These are phyloP conservation scores for Misopates orontium DNA, from an alignment of 257 asterid species.

Conservation along the genomic window DNA sequence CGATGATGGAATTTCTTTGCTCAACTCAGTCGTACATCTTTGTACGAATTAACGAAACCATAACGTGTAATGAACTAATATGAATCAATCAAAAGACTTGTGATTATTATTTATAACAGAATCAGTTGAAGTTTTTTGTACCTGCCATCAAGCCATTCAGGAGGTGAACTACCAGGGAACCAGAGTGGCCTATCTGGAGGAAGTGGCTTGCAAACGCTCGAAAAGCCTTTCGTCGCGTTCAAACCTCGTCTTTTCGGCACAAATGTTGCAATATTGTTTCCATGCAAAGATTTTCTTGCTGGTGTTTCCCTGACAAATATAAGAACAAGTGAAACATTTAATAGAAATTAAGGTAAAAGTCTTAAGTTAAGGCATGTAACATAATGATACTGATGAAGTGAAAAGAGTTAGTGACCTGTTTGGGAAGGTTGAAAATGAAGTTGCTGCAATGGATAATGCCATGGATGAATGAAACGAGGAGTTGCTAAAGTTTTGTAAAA, in stretches of 20 bases:
- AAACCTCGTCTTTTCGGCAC: conserved; percentile 28
- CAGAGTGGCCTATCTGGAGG: conserved; percentile 91
- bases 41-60: neutral
- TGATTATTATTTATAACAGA: too few relatives aligned
- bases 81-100: neutral
- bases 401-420: conserved; percentile 34
- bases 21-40: neutral
- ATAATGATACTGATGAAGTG: neutral
- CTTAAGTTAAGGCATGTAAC: too few relatives aligned
- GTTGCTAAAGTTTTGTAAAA: neutral
- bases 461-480: conserved; percentile 33
- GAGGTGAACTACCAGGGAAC: conserved; percentile 94
- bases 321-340: neutral
- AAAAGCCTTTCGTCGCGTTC: conserved; percentile 69
- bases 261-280: conserved; percentile 25
- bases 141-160: conserved; percentile 94
- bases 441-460: conserved; percentile 58
- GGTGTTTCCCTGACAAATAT: conserved; percentile 32
- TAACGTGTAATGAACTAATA: neutral
- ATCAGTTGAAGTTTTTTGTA: conserved; percentile 4
- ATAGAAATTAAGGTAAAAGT: neutral
- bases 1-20: too few relatives aligned
- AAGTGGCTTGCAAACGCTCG: conserved; percentile 78
- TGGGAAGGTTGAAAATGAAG: conserved; percentile 48
- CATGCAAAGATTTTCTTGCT: conserved; percentile 21